A percentile compares a stretch with the other conserved stretches of the same genome.
Evolutionary conservation across 148 eudicot genomes (phyloP).

Genomic region (Tetragonia tetragonoides): DNA sequence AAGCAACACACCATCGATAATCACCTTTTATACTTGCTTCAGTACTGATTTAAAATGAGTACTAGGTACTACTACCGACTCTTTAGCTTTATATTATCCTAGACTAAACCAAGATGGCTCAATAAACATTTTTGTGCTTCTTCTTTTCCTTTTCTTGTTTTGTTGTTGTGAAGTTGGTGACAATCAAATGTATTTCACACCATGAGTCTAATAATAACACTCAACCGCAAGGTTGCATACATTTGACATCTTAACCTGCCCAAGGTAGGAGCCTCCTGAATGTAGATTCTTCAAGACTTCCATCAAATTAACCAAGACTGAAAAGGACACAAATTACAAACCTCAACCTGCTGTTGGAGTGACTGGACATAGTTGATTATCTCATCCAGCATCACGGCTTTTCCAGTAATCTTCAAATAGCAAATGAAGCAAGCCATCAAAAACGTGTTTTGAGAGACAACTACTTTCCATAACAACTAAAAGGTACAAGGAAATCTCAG

Average conservation of each 20-base stretch:
- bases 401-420: constrained; percentile 72
- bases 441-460: not conserved
- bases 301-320: not conserved
- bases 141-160: no score
- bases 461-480: not conserved
- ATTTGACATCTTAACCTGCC: no score
- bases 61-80: no score
- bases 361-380: constrained; percentile 96
- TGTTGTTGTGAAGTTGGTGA: no score
- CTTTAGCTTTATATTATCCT: no score
- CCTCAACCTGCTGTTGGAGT: constrained; percentile 98
- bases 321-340: constrained; percentile 26
- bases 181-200: no score
- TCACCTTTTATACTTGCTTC: not conserved
- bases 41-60: no score
- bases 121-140: no score
- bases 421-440: constrained; percentile 4
- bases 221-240: no score
- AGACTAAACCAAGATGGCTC: no score
- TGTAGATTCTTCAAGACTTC: not conserved
- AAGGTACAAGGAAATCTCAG: constrained; percentile 6
- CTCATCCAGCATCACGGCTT: constrained; percentile 97
- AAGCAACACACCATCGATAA: not conserved
- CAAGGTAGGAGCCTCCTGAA: not conserved
- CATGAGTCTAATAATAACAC: no score